phyloP scores from a whole-genome alignment of 345 rosid genomes.

The Corymbia maculata region DNA sequence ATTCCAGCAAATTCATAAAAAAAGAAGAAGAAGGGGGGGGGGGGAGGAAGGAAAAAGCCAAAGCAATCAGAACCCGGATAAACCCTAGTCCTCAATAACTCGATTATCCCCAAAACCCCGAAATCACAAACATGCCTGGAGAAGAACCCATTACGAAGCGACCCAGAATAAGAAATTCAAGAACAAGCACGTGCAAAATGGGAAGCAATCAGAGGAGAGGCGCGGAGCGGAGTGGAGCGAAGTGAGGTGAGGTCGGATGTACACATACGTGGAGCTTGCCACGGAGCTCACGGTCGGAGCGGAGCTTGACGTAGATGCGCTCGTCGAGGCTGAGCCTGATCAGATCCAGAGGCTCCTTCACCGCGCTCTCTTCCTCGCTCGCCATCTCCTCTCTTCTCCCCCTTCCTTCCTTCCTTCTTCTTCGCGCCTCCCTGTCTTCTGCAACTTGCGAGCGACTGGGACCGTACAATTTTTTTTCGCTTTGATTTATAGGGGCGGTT shows the following conservation, averaged over 20 bases:
- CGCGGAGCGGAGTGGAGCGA: not conserved
- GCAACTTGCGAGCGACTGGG: not conserved
- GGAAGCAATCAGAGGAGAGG: not conserved
- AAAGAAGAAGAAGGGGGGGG: not conserved
- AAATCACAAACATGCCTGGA: not conserved
- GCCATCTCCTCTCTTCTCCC: constrained; percentile 36
- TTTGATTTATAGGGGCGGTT: not conserved
- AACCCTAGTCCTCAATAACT: not conserved
- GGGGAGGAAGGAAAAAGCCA: not conserved
- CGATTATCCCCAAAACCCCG: not conserved
- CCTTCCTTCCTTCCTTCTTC: not conserved
- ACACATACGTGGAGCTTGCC: constrained; percentile 85
- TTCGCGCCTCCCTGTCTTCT: not conserved
- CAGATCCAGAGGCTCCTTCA: constrained; percentile 98
- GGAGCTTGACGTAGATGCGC: constrained; percentile 98
- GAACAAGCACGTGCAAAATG: not conserved
- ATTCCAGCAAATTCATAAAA: not conserved
- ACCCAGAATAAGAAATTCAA: not conserved
- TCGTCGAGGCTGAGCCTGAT: constrained; percentile 96
- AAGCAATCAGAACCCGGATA: not conserved
- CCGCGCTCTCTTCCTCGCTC: constrained; percentile 89
- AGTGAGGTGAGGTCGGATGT: not conserved
- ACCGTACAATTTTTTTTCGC: not conserved
- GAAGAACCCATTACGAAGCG: not conserved
- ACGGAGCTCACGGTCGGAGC: constrained; percentile 98